Evolutionary conservation across 1,284 basidiomycete species (phyloP).

Genomic region (Marasmius tenuissimus): DNA sequence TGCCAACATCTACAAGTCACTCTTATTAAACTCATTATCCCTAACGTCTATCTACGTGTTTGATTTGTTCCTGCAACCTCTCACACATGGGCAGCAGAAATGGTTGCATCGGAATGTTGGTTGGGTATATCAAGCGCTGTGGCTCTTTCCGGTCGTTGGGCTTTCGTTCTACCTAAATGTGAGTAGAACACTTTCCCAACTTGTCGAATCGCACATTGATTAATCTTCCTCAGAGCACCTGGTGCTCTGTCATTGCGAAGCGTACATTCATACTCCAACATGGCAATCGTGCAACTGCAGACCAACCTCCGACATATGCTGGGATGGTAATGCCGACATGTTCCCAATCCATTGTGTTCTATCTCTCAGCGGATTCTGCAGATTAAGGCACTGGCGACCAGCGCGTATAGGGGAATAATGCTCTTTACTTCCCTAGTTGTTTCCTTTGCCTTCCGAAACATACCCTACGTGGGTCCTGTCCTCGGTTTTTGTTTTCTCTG

Average conservation of each 20-base stretch:
- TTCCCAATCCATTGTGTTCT: too few species aligned
- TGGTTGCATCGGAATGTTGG: conserved; percentile 73
- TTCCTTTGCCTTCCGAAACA: conserved; percentile 59
- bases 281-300: conserved; percentile 51
- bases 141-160: conserved; percentile 74
- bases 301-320: conserved; percentile 57
- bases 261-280: conserved; percentile 67
- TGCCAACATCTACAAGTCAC: conserved; percentile 68
- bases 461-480: conserved; percentile 63
- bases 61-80: conserved; percentile 68
- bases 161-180: conserved; percentile 77
- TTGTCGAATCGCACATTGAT: too few species aligned
- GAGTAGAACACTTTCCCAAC: conserved; percentile 24
- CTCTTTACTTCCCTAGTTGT: conserved; percentile 73
- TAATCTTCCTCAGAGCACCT: conserved; percentile 53
- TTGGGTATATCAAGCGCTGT: conserved; percentile 72
- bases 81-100: conserved; percentile 59
- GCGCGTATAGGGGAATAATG: conserved; percentile 79
- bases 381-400: conserved; percentile 70
- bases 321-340: conserved; percentile 39
- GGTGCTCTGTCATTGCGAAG: conserved; percentile 72
- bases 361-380: too few species aligned
- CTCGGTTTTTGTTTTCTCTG: conserved; percentile 73
- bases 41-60: conserved; percentile 71
- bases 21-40: conserved; percentile 68